Evolutionary conservation across 371 early-diverging fungal species (phyloP), one percentile per base, ranked within the genome.

Genomic region (Mortierella sp.): DNA sequence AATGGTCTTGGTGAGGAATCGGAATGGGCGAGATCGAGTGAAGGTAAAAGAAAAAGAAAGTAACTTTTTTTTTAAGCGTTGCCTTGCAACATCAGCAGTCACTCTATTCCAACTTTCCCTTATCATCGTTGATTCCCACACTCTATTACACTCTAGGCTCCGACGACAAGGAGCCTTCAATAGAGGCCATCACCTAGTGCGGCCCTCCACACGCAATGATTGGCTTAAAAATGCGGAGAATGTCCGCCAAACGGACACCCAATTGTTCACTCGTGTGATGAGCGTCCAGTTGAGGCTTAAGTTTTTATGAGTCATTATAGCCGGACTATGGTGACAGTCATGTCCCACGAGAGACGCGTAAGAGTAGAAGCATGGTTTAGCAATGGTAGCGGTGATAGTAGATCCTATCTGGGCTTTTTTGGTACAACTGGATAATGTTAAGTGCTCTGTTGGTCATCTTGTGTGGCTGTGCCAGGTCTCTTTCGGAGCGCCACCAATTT

Each of bases 71-170:
- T 57, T 8, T 1, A 7, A 26, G 53, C 8, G 23, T 22, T 6
- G 23, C 53, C 22, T 37, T 4, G 35, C 7, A 32, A 3, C 42
- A 66, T 66, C 66, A 66, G 66, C 66, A 66, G 66, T 66, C 66
- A 66, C 66, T 37, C 2, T 10, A 37, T n/a, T n/a, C n/a, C 40
- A 37, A 37, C 40, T 5, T 37, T 37, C 8, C 31, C 29, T 31
- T 31, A 55, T 31, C 40, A 37, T 37, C 8, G 8, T 37, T 37
- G 40, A 40, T 40, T 40, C 40, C 15, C 40, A 40, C 37, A 59
- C 61, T 45, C 61, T 10, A 29, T 28, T 19, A n/a, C 19, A 56
- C 56, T 56, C 31, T 56, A 6, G 32, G 22, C 59, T 35, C 32
- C 32, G 22, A 49, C 49, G n/a, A n/a, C 49, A 23, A 49, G 49